Evolutionary conservation across 306 rosid genomes (phyloP).

Genomic region (Corylus americana): DNA sequence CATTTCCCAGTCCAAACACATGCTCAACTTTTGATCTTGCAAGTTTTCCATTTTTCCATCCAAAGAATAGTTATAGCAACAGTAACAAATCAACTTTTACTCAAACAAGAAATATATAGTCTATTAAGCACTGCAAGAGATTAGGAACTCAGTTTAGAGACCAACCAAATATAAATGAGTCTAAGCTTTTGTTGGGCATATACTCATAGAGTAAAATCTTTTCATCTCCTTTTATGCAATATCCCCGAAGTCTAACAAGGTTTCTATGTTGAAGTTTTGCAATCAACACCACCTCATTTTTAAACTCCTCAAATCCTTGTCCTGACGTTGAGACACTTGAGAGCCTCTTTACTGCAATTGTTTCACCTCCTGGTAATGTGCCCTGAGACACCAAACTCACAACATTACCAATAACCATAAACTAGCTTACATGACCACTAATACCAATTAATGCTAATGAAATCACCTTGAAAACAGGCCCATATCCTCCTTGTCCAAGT

Average conservation of each 20-base stretch:
- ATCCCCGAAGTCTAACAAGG: slow-evolving; percentile 51
- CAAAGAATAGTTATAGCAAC: not conserved
- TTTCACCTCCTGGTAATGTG: slow-evolving; percentile 29
- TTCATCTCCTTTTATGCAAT: slow-evolving; percentile 41
- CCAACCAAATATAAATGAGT: slow-evolving; percentile 51
- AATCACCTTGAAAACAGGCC: slow-evolving; percentile 59
- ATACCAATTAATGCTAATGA: not conserved
- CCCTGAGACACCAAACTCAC: too few relatives aligned
- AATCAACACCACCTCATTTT: slow-evolving; percentile 41
- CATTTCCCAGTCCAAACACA: slow-evolving; percentile 41
- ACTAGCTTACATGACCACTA: too few relatives aligned
- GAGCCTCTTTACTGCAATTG: slow-evolving; percentile 51
- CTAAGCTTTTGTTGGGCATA: slow-evolving; percentile 53
- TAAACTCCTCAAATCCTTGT: slow-evolving; percentile 57
- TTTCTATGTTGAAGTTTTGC: slow-evolving; percentile 57
- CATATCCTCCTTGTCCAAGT: slow-evolving; percentile 62
- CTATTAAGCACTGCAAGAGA: not conserved
- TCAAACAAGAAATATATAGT: not conserved
- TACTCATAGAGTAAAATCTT: slow-evolving; percentile 50
- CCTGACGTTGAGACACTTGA: slow-evolving; percentile 39
- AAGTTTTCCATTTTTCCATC: not conserved
- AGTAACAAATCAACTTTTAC: not conserved
- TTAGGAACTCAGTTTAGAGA: not conserved
- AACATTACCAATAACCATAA: too few relatives aligned
- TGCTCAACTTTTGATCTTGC: slow-evolving; percentile 24